Conservation (phyloP, 768 basidiomycete species). For the Mycena crocata region DNA sequence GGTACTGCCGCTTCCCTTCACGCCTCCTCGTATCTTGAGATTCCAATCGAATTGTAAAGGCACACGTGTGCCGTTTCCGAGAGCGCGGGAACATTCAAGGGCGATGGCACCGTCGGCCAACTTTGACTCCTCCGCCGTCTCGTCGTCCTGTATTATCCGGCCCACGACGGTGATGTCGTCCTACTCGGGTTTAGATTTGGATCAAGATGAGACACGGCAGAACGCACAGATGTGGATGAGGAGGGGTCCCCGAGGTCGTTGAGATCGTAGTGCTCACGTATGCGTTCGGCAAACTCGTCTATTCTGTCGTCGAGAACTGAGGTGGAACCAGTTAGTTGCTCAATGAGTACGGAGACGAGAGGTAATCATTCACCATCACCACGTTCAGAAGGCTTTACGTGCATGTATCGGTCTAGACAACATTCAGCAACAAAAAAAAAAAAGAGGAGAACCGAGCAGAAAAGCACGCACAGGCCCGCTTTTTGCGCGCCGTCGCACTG, state of each 20-base stretch:
- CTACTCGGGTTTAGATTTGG: slow-evolving; percentile 45
- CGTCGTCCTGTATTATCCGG: slow-evolving; percentile 77
- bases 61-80: slow-evolving; percentile 73
- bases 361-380: slow-evolving; percentile 71
- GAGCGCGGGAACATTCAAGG: slow-evolving; percentile 87
- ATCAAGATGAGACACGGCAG: background rate
- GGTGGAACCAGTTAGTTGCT: background rate
- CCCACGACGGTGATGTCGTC: slow-evolving; percentile 79
- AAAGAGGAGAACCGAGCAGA: background rate
- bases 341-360: background rate
- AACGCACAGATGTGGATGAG: slow-evolving; percentile 55
- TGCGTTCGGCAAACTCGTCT: slow-evolving; percentile 83
- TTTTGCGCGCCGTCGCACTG: slow-evolving; percentile 52
- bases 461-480: slow-evolving; percentile 66
- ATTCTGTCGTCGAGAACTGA: slow-evolving; percentile 88
- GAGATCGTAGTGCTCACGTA: slow-evolving; percentile 77
- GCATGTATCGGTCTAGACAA: slow-evolving; percentile 87
- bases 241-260: slow-evolving; percentile 83
- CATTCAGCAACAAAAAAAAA: slow-evolving; percentile 1
- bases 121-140: slow-evolving; percentile 68
- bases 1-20: slow-evolving; percentile 70
- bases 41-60: slow-evolving; percentile 76
- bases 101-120: slow-evolving; percentile 79
- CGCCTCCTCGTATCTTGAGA: slow-evolving; percentile 73
- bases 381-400: slow-evolving; percentile 87